A percentile compares a stretch with the other conserved stretches of the same genome.
Conservation (phyloP, 306 rosid genomes). For the Begonia masoniana region DNA sequence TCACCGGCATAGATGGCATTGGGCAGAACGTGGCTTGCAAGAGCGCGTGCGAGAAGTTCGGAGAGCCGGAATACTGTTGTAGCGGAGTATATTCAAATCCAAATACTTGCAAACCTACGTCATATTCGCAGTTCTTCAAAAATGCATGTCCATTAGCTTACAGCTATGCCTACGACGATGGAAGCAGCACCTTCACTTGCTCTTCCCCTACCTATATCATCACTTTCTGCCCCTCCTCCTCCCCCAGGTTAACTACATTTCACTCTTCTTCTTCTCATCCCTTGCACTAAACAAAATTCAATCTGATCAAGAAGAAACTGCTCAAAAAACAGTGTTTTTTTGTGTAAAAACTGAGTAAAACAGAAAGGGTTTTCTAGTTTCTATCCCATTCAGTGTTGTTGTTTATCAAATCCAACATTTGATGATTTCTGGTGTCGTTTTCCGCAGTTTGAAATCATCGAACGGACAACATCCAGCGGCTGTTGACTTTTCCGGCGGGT, state of each 20-base stretch:
- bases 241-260: constrained; percentile 23
- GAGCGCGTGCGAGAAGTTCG: constrained; percentile 73
- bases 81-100: constrained; percentile 46
- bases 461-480: no score
- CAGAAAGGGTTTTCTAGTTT: no score
- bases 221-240: constrained; percentile 56
- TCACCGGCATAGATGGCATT: constrained; percentile 2
- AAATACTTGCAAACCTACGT: constrained; percentile 48
- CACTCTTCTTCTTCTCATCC: background rate
- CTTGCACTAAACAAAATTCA: no score
- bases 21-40: constrained; percentile 44
- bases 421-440: no score
- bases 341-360: no score
- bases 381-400: no score
- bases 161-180: constrained; percentile 79
- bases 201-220: constrained; percentile 41
- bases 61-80: constrained; percentile 66
- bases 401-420: no score
- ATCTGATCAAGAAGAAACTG: no score
- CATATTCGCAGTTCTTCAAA: constrained; percentile 62
- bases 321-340: no score
- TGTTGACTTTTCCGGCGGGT: no score
- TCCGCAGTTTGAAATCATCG: no score
- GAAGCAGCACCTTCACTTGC: constrained; percentile 70
- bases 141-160: constrained; percentile 63